These are phyloP conservation scores for Lachnellula cervina DNA, from an alignment of 2,329 filamentous ascomycete genomes.

Conservation along the genomic window DNA sequence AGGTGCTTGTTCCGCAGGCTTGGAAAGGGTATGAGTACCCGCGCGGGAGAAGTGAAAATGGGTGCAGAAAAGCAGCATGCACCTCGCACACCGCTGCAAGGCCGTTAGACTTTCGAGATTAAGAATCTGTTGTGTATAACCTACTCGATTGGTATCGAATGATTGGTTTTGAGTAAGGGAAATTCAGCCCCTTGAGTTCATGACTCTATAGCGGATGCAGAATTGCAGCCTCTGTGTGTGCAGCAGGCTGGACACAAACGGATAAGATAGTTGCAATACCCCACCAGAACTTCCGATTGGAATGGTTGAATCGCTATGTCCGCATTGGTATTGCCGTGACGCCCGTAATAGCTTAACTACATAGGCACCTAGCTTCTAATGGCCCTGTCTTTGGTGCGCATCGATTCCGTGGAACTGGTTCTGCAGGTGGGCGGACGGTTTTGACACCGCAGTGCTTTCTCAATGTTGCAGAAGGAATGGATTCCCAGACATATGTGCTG, in stretches of 20 bases:
- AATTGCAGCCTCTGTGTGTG: neutral
- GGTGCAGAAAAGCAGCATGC: too few species aligned
- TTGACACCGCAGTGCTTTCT: neutral
- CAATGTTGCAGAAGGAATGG: neutral
- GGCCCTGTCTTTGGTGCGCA: neutral
- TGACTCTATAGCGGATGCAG: neutral
- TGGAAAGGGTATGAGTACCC: neutral
- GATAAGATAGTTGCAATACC: neutral
- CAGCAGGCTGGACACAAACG: neutral
- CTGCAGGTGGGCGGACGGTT: neutral
- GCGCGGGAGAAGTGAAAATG: neutral
- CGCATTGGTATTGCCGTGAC: neutral
- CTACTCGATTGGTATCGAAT: neutral
- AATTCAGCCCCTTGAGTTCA: neutral
- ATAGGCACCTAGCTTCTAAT: too few species aligned
- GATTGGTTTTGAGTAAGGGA: neutral
- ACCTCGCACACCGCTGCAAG: too few species aligned
- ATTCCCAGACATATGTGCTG: neutral
- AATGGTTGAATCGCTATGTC: neutral
- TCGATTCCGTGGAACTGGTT: neutral
- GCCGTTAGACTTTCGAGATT: neutral
- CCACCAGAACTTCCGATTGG: neutral
- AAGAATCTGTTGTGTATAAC: neutral
- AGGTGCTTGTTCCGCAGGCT: conserved; percentile 4
- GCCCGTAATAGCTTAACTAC: neutral